Percentiles rank a stretch among this genome's conserved stretches.
Evolutionary conservation across 2,329 filamentous ascomycete species (phyloP).

Genomic region (Neonectria ditissima): DNA sequence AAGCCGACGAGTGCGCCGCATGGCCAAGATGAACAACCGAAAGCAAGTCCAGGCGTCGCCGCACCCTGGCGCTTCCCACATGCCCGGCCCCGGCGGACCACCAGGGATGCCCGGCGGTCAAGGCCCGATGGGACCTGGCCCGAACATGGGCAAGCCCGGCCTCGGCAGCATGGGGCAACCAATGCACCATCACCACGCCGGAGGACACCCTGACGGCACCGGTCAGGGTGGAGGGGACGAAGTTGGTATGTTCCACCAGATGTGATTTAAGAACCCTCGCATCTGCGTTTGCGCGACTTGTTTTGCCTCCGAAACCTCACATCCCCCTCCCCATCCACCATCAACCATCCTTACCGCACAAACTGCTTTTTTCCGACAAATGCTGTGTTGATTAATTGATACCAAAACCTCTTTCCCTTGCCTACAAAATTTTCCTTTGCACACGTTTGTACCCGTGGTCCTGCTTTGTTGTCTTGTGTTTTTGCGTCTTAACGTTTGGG

Average conservation of each 20-base stretch:
- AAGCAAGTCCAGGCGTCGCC: constrained; percentile 74
- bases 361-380: constrained; percentile 43
- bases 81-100: constrained; percentile 75
- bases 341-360: constrained; percentile 34
- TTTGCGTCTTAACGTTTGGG: constrained; percentile 40
- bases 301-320: constrained; percentile 37
- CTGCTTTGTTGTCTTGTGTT: constrained; percentile 43
- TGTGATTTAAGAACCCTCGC: constrained; percentile 69
- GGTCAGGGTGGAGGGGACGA: constrained; percentile 79
- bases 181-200: constrained; percentile 75
- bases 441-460: constrained; percentile 43
- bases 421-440: constrained; percentile 38
- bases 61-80: constrained; percentile 69
- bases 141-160: constrained; percentile 73
- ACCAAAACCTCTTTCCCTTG: constrained; percentile 46
- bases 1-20: constrained; percentile 90
- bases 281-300: constrained; percentile 54
- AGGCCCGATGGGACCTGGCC: constrained; percentile 70
- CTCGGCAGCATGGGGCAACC: constrained; percentile 74
- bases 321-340: constrained; percentile 25
- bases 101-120: constrained; percentile 72
- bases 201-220: constrained; percentile 61
- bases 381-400: constrained; percentile 54
- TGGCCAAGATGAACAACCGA: constrained; percentile 95
- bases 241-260: constrained; percentile 98